Evolutionary conservation across 1,284 basidiomycete genomes (phyloP), one percentile per base, ranked within the genome.

Genomic region (Pseudozyma pruni): DNA sequence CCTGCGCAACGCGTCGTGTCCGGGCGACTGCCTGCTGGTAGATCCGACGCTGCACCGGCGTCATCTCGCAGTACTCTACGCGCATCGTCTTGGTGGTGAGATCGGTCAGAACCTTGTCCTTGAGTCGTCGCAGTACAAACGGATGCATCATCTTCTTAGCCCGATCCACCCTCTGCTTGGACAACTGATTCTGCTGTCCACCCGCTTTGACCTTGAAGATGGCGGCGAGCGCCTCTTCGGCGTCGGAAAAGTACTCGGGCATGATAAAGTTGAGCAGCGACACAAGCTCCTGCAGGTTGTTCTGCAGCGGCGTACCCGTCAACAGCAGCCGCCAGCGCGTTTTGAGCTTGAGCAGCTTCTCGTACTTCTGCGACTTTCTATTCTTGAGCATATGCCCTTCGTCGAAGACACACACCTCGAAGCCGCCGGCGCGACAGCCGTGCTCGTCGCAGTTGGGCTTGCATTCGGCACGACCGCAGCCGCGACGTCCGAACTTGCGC

Each of bases 141-240:
- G 96, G 96, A 16, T 92, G 94, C 90, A 99, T 94, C 94, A 99
- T 97, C 82, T 91, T 93, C 85, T 98, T 96, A 6, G 96, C 96
- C 53, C 95, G 86, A 45, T 93, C 91, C 23, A 97, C 91, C 42
- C 94, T 89, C 81, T 94, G 90, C 80, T 92, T 89, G 7, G 94
- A 91, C 14, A 98, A 88, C 38, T 96, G 83, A 38, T 91, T 91
- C 46, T 91, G 89, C 67, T 91, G 91, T 10, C 90, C 90, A 75
- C 93, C 91, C 6, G 91, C 90, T 75, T 92, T 93, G 34, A 93
- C 92, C 84, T 98, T 98, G 88, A 98, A 99, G 74, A 99, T 96
- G 13, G 93, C 91, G 13, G 92, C 89, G 8, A 99, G 85, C 7
- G 90, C 89, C 31, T 89, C 89, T 55, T 87, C 86, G 16, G 87